Percentiles rank a stretch among this genome's conserved stretches.
phyloP scores from a whole-genome alignment of 2,329 filamentous ascomycete species.

The Fusarium zealandicum region DNA sequence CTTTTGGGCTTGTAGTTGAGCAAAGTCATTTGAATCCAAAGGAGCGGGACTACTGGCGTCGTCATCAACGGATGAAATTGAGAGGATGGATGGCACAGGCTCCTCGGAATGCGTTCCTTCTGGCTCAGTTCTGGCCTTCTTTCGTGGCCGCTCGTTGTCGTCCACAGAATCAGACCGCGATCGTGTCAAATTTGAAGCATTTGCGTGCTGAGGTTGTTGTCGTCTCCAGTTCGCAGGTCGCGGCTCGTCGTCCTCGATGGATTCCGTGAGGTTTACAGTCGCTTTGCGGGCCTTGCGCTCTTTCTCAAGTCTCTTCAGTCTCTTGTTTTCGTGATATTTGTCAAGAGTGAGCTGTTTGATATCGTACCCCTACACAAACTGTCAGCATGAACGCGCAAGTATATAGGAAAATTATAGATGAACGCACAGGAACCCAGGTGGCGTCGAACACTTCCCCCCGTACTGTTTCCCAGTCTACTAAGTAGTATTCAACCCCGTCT shows the following conservation, averaged over 20 bases:
- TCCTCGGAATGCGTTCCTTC: slow-evolving; percentile 42
- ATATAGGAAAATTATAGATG: background rate
- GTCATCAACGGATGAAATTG: slow-evolving; percentile 37
- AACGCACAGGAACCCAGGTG: slow-evolving; percentile 45
- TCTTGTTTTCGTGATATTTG: slow-evolving; percentile 44
- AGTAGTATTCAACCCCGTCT: slow-evolving; percentile 36
- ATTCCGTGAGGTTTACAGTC: background rate
- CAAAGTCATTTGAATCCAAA: slow-evolving; percentile 14
- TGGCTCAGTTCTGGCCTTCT: slow-evolving; percentile 32
- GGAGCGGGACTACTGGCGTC: slow-evolving; percentile 27
- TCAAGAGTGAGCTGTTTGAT: slow-evolving; percentile 43
- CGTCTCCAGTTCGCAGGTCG: slow-evolving; percentile 42
- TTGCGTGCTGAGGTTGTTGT: slow-evolving; percentile 10
- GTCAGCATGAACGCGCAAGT: slow-evolving; percentile 31
- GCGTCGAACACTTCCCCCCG: slow-evolving; percentile 46
- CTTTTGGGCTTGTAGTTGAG: slow-evolving; percentile 15
- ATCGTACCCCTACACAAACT: slow-evolving; percentile 36
- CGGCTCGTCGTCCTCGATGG: slow-evolving; percentile 24
- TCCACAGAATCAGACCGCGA: slow-evolving; percentile 24
- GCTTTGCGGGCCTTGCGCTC: slow-evolving; percentile 6
- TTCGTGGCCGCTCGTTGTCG: slow-evolving; percentile 28
- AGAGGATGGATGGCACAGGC: slow-evolving; percentile 42
- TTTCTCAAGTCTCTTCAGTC: slow-evolving; percentile 10
- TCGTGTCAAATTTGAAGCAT: slow-evolving; percentile 17
- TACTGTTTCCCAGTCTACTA: slow-evolving; percentile 50